Base-by-base conservation (phyloP, 768 basidiomycete genomes). In the Tricholoma bakamatsutake region DNA sequence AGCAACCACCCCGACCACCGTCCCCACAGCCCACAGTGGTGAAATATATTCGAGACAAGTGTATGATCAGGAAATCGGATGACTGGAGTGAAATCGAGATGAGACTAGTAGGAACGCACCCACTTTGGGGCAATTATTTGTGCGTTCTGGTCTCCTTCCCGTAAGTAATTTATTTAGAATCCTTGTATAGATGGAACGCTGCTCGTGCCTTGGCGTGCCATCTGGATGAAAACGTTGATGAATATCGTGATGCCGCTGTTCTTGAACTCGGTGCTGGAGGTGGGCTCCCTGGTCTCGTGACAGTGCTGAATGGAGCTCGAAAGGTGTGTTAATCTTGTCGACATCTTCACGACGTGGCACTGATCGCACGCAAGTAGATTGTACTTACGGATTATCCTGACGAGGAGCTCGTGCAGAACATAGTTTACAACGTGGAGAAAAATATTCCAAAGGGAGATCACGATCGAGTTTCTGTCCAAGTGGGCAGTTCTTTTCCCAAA, bases 361-460 rank as follows among this genome's bases (percentile, higher is more conserved):
- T 47, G 31, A 21, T 34, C n/a, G 42, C 51, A 42, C 27, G 21
- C 21, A 24, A 24, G 11, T 61, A 92, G 90, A 84, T 87, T 2
- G 81, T 97, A 2, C 70, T 94, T 47, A 97, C 97, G 0, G 97
- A 99, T 69, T 98, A 98, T 67, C 96, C 96, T 0, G 96, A 98
- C 59, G 62, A 73, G 1, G 67, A 76, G 10, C 78, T 98, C 28
- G 68, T 98, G 24, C 75, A 86, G 2, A 98, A 98, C 66, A 76
- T 98, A 30, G 64, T 69, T 4, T 67, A 78, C 51, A 98, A 98
- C 64, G 79, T 90, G 0, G 64, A 71, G 3, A 59, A 65, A 12
- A 97, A 97, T 63, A 52, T 86, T 2, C 59, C 37, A 0, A 66
- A 70, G 1, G 57, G 58, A 6, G 73, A 76, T 3, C 71, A 71